A percentile compares a stretch with the other conserved stretches of the same genome.
phyloP scores from a whole-genome alignment of 2,329 filamentous ascomycete species.

The Amylocarpus encephaloides region DNA sequence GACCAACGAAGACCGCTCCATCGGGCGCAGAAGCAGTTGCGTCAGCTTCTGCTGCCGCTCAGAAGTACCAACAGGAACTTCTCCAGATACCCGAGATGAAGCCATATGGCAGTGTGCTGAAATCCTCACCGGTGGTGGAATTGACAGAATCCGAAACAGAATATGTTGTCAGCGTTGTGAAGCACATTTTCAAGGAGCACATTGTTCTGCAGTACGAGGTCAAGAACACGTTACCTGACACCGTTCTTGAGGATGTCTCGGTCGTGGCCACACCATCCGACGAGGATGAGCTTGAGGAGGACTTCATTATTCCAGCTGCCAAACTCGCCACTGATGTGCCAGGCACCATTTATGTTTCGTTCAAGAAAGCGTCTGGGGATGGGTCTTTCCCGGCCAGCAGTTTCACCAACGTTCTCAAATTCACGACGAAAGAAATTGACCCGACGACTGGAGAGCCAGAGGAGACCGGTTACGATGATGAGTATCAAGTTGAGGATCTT shows the following conservation, averaged over 20 bases:
- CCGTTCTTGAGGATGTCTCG: conserved; percentile 82
- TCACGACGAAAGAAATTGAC: conserved; percentile 97
- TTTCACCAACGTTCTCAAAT: conserved; percentile 91
- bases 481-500: conserved; percentile 93
- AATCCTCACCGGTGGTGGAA: conserved; percentile 79
- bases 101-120: conserved; percentile 83
- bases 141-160: conserved; percentile 96
- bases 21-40: conserved; percentile 68
- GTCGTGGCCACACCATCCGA: conserved; percentile 74
- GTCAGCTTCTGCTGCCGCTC: conserved; percentile 70
- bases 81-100: conserved; percentile 86
- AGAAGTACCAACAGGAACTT: conserved; percentile 84
- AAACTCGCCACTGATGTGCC: conserved; percentile 79
- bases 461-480: conserved; percentile 88
- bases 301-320: conserved; percentile 87
- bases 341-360: conserved; percentile 90
- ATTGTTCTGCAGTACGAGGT: conserved; percentile 94
- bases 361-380: conserved; percentile 75
- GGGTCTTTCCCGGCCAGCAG: conserved; percentile 69
- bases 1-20: conserved; percentile 64
- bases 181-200: conserved; percentile 97
- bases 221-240: conserved; percentile 92
- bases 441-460: conserved; percentile 90
- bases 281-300: conserved; percentile 78
- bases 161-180: conserved; percentile 88